Base-by-base conservation (phyloP, 805 yeast genomes). In the Blastobotrys parvus region DNA sequence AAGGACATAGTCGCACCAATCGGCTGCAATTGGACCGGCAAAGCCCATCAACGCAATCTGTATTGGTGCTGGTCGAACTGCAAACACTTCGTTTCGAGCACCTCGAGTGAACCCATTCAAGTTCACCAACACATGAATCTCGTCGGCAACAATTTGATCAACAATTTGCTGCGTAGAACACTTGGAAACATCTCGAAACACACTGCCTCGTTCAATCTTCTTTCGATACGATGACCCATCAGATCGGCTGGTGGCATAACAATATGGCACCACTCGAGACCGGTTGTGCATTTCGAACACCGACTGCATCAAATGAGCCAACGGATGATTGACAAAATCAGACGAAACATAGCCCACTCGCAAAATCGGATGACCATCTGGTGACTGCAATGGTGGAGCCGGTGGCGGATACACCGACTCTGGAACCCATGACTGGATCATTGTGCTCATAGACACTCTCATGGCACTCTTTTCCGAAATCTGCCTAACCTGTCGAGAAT, bases 81-180 rank as follows among this genome's bases (percentile, higher is more conserved):
- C 62, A 38, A 60, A 60, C 3, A 60, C 47, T 38, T 60, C 64
- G 38, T 59, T 60, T 6, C 62, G 45, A 4, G 63, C 60, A 2
- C 64, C 64, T 31, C 58, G 57, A 2, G 64, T 60, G 39, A 59
- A 60, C 13, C 64, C 64, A 29, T 60, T 60, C 33, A 60, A 44
- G 35, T 60, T 60, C 11, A 60, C 59, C 25, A 61, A 45, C 2
- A 60, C 44, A 38, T 60, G 64, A n/a, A 60, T 45, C 1, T 55
- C 56, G 44, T 60, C 64, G n/a, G 21, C 39, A 11, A 54, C 51
- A 31, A 60, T 53, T 17, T 50, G 52, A 15, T 52, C 52, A 3
- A 52, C 56, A 16, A 56, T 42, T 6, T 49, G 53, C 30, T 59
- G 54, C 2, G 51, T 52, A 18, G 52, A 35, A 60, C 50, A 47